Base-by-base conservation (phyloP, 1,284 basidiomycete species). In the Singerocomus inundabilis region DNA sequence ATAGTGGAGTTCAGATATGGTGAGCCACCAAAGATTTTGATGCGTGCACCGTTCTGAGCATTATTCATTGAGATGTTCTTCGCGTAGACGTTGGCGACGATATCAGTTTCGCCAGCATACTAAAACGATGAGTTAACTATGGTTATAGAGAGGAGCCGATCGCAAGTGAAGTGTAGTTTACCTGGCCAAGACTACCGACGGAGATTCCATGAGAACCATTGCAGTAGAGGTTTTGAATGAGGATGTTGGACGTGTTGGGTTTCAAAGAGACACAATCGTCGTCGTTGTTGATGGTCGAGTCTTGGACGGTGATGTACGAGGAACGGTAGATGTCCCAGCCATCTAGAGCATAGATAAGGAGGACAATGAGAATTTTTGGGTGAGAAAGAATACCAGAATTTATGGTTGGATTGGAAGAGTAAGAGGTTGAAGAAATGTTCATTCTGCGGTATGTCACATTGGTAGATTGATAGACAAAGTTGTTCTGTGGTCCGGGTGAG, bases 281-380 rank as follows among this genome's bases (percentile, higher is more conserved):
- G 24, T 72, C 72, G 44, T 76, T 76, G 53, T 70, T 59, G 29
- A 76, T 67, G 28, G 60, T 61, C 6, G 70, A 71, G 46, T 75
- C 65, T 21, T 63, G 60, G 38, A 76, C 68, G 2, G 67, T 70
- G 6, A 75, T 64, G 31, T 66, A 54, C 25, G 68, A 67, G 6
- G 71, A 74, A 43, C 72, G 70, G 55, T 76, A 76, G 44, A 76
- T 76, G 54, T 78, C 74, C 75, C 76, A 77, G 6, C 75, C 76
- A 48, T 78, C 76, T 64, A 24, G 12, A 26, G 11, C 6, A 0
- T 1, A 11, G 12, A 35, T 33, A 37, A 38, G 36, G 18, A 34
- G 7, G 5, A 37, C 1, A 11, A 15, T 21, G 5, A 0, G 6
- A 5, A 11, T 1, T 5, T 13, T 3, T 12, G 0, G 9, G n/a